phyloP scores from a whole-genome alignment of 2,329 filamentous ascomycete species.

The Phyllosticta citrichinensis region DNA sequence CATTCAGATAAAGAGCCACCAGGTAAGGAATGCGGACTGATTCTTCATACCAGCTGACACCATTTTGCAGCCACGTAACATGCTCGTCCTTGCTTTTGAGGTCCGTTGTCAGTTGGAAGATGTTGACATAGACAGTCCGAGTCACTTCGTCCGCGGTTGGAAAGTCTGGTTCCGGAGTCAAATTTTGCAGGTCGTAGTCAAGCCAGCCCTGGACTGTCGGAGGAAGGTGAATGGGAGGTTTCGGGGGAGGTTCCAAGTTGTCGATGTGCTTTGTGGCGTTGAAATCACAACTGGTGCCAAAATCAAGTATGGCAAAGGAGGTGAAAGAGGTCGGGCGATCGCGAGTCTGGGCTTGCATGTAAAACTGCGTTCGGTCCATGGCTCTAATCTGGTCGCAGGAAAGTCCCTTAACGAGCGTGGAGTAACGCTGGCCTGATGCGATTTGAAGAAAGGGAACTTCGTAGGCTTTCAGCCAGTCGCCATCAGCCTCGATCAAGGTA shows the following conservation, averaged over 20 bases:
- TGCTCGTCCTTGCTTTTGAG: neutral
- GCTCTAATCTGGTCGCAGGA: conserved; percentile 33
- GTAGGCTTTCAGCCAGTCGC: conserved; percentile 40
- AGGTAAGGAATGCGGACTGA: conserved; percentile 34
- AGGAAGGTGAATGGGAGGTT: conserved; percentile 21
- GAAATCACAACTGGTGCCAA: conserved; percentile 17
- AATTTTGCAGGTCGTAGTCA: conserved; percentile 29
- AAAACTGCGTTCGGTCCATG: conserved; percentile 28
- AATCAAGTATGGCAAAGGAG: conserved; percentile 43
- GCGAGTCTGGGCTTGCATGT: conserved; percentile 41
- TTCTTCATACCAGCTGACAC: conserved; percentile 14
- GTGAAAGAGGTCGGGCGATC: conserved; percentile 37
- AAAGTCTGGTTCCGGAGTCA: conserved; percentile 19
- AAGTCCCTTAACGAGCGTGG: conserved; percentile 46
- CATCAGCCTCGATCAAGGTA: conserved; percentile 51
- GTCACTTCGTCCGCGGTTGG: conserved; percentile 25
- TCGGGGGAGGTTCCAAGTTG: conserved; percentile 3
- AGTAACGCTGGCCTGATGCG: conserved; percentile 51
- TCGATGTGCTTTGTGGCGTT: neutral
- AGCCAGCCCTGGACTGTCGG: conserved; percentile 27
- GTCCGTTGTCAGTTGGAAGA: conserved; percentile 14
- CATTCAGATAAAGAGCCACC: conserved; percentile 43
- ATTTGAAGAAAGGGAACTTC: conserved; percentile 44
- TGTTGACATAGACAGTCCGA: conserved; percentile 24
- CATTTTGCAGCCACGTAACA: conserved; percentile 18